phyloP scores from a whole-genome alignment of 2,329 filamentous ascomycete species.

The Aureobasidium melanogenum region DNA sequence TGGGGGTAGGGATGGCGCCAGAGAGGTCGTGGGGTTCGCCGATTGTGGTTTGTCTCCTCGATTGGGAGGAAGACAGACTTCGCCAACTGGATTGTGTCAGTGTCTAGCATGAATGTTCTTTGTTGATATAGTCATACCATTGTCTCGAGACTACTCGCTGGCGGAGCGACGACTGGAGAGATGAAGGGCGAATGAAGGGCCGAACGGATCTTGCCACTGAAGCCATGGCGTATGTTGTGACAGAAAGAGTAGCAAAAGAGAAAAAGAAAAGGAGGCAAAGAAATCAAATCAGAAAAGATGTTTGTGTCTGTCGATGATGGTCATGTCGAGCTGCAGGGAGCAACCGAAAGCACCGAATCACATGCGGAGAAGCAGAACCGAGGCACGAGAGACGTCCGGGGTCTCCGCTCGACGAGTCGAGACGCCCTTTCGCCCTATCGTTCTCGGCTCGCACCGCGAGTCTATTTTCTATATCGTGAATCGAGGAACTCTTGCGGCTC shows the following conservation, averaged over 20 bases:
- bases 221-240: conserved; percentile 9
- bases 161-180: conserved; percentile 3
- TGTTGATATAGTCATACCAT: neutral
- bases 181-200: conserved; percentile 8
- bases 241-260: too few species aligned
- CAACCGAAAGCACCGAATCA: neutral
- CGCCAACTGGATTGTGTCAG: conserved; percentile 18
- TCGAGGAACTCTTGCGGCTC: neutral
- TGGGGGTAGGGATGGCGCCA: conserved; percentile 79
- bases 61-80: conserved; percentile 35
- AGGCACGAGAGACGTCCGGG: neutral
- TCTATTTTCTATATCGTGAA: neutral
- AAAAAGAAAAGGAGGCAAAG: neutral
- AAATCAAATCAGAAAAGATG: neutral
- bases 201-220: conserved; percentile 15
- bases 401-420: neutral
- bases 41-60: conserved; percentile 27
- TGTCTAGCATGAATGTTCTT: neutral
- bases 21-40: conserved; percentile 50
- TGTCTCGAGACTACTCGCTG: neutral
- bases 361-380: conserved; percentile 1
- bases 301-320: neutral
- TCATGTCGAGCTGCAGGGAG: neutral
- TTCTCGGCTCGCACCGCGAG: neutral
- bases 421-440: neutral